Conservation (phyloP, 2,329 filamentous ascomycete genomes). For the Colletotrichum magnum region DNA sequence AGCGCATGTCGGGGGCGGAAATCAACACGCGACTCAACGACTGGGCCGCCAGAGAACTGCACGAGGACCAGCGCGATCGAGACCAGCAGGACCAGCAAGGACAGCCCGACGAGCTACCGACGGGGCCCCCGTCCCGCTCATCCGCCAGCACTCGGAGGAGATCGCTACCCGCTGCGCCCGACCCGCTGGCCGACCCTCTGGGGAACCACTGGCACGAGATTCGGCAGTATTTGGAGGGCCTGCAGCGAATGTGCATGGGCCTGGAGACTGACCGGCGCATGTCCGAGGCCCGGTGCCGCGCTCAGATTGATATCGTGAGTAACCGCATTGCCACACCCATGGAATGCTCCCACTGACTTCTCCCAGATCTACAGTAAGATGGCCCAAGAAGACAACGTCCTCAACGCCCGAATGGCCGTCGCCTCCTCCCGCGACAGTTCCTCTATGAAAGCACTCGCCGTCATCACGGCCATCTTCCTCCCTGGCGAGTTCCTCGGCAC, state of each 20-base stretch:
- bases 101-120: constrained; percentile 36
- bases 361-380: constrained; percentile 62
- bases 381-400: constrained; percentile 64
- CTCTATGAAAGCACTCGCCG: constrained; percentile 63
- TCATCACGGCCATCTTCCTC: constrained; percentile 64
- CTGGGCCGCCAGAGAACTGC: background rate
- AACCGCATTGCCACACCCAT: no score
- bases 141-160: constrained; percentile 28
- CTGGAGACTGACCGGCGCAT: constrained; percentile 62
- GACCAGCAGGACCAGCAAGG: constrained; percentile 33
- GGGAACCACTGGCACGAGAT: constrained; percentile 62
- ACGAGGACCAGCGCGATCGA: constrained; percentile 10
- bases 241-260: constrained; percentile 59
- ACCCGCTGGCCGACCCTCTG: constrained; percentile 42
- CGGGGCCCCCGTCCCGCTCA: constrained; percentile 29
- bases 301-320: constrained; percentile 62
- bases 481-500: constrained; percentile 62
- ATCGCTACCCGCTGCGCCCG: constrained; percentile 27
- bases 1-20: constrained; percentile 43
- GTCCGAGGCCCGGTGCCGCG: constrained; percentile 61
- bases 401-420: constrained; percentile 58
- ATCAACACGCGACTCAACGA: constrained; percentile 38
- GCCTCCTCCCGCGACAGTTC: constrained; percentile 59
- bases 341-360: constrained; percentile 14
- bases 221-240: constrained; percentile 60